These are phyloP conservation scores for Fusarium neocosmosporiellum DNA, from an alignment of 2,329 filamentous ascomycete species.

Conservation along the genomic window DNA sequence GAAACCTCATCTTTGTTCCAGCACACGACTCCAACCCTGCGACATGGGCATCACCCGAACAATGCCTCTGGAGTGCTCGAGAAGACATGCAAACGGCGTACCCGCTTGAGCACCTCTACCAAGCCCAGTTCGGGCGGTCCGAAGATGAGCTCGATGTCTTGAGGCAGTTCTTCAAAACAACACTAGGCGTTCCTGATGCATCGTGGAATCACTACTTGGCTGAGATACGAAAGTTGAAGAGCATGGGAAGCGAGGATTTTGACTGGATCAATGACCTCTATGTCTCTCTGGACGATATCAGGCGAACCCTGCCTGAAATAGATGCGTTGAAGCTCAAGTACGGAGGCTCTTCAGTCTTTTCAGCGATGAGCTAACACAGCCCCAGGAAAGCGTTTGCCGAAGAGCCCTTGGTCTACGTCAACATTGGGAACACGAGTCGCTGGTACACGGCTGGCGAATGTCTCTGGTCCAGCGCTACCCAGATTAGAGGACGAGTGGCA, in stretches of 20 bases:
- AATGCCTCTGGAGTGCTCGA: conserved; percentile 31
- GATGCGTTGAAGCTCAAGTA: conserved; percentile 22
- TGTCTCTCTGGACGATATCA: neutral
- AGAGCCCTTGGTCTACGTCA: conserved; percentile 26
- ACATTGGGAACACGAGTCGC: neutral
- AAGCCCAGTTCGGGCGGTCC: conserved; percentile 1
- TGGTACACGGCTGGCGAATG: conserved; percentile 48
- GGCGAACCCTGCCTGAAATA: neutral
- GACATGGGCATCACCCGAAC: conserved; percentile 11
- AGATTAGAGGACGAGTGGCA: conserved; percentile 40
- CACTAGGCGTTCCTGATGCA: conserved; percentile 15
- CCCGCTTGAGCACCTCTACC: conserved; percentile 29
- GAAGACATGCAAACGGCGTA: conserved; percentile 31
- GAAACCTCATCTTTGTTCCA: conserved; percentile 25
- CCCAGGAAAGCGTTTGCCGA: conserved; percentile 10
- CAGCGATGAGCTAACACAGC: neutral
- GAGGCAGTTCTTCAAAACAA: conserved; percentile 30
- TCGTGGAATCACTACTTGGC: conserved; percentile 27
- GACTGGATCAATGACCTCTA: conserved; percentile 32
- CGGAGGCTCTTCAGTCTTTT: too few relatives aligned
- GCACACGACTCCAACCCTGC: neutral
- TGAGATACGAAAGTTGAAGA: conserved; percentile 29
- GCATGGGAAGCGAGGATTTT: conserved; percentile 16
- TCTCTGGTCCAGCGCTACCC: conserved; percentile 49
- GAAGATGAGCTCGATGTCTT: conserved; percentile 22